phyloP scores from a whole-genome alignment of 345 rosid species.

The Brassica cretica region DNA sequence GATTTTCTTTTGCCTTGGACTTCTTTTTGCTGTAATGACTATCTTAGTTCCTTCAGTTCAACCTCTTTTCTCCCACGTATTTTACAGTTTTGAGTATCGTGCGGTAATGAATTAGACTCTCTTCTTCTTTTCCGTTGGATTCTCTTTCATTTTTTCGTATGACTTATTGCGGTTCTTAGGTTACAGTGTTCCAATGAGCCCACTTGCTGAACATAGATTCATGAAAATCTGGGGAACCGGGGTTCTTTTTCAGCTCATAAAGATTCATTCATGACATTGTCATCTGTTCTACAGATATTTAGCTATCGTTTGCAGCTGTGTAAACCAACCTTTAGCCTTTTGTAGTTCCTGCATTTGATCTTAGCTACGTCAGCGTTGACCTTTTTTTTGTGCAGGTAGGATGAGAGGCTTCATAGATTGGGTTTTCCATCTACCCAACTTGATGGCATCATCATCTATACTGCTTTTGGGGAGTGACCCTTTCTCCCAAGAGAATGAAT shows the following conservation, averaged over 20 bases:
- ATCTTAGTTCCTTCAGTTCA: background rate
- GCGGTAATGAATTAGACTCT: background rate
- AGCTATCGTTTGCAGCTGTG: background rate
- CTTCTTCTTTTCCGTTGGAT: background rate
- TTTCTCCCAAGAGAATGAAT: constrained; percentile 43
- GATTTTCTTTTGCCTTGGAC: background rate
- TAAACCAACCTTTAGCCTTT: background rate
- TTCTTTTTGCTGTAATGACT: constrained; percentile 21
- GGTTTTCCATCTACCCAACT: constrained; percentile 57
- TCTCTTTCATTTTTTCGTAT: background rate
- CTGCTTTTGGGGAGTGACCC: constrained; percentile 55
- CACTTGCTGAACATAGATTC: background rate
- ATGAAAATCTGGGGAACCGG: background rate
- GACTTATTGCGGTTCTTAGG: background rate
- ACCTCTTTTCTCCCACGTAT: background rate
- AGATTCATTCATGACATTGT: background rate
- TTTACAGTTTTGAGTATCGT: background rate
- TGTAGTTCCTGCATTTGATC: background rate
- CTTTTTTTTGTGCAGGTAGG: constrained; percentile 12
- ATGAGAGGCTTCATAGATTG: constrained; percentile 89
- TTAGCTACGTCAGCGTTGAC: background rate
- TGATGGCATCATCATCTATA: constrained; percentile 64
- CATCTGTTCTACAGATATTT: background rate
- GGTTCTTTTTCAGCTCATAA: constrained; percentile 16
- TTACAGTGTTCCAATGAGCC: background rate